These are phyloP conservation scores for Moniliophthora roreri DNA, from an alignment of 1,284 basidiomycete genomes.

Conservation along the genomic window DNA sequence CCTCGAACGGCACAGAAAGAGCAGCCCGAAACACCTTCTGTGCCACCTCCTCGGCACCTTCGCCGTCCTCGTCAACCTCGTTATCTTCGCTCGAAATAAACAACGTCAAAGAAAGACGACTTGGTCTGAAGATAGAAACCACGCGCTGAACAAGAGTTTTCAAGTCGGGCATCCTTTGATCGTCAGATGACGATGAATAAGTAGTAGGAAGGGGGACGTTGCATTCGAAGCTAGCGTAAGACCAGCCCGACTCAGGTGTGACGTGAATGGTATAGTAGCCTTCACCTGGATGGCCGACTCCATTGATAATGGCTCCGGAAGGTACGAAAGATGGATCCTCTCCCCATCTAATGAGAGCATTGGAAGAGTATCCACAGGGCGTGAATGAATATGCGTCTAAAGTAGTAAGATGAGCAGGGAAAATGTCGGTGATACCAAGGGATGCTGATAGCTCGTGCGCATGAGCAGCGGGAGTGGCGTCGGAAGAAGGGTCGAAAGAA, in stretches of 20 bases:
- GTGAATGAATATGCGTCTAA: conserved; percentile 94
- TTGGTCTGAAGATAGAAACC: conserved; percentile 91
- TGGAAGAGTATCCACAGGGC: conserved; percentile 97
- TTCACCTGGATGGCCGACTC: conserved; percentile 46
- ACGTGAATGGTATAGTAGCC: conserved; percentile 99
- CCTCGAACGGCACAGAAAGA: conserved; percentile 31
- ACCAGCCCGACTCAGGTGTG: conserved; percentile 96
- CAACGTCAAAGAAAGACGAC: conserved; percentile 84
- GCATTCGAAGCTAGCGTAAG: conserved; percentile 98
- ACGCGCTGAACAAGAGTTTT: conserved; percentile 84
- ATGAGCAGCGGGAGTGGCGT: conserved; percentile 53
- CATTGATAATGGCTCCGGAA: conserved; percentile 9
- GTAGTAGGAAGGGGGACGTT: conserved; percentile 80
- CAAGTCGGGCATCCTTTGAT: conserved; percentile 64
- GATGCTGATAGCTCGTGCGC: conserved; percentile 70
- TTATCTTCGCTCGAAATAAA: conserved; percentile 80
- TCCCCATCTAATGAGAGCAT: conserved; percentile 82
- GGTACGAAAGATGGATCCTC: conserved; percentile 30
- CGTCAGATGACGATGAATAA: conserved; percentile 28
- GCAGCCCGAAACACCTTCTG: conserved; percentile 70
- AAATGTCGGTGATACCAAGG: conserved; percentile 85
- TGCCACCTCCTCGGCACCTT: conserved; percentile 61
- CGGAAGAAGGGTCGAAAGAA: conserved; percentile 43
- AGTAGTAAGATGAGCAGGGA: conserved; percentile 76
- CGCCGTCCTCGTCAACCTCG: conserved; percentile 47